Base-by-base conservation (phyloP, 768 basidiomycete genomes). In the Termitomyces sp. region DNA sequence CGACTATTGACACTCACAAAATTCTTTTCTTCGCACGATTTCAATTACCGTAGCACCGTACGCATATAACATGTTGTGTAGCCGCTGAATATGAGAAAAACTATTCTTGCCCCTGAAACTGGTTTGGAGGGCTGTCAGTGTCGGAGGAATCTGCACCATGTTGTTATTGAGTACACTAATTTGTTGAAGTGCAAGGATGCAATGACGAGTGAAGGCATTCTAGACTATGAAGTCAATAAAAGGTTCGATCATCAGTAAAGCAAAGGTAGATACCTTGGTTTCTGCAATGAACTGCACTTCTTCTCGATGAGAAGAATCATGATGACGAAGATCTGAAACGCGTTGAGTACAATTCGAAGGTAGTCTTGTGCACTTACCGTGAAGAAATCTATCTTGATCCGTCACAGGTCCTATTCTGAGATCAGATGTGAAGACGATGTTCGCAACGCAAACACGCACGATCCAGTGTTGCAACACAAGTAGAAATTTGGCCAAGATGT, bases 1-100 rank as follows among this genome's bases (percentile, higher is more conserved):
- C 32, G 0, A 25, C 12, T 56, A 14, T 46, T 7, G 37, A 58
- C 8, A 72, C 87, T 72, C 63, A 89, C 93, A 81, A 72, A 96
- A 97, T 70, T 96, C 93, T 67, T 92, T 92, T 58, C 96, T 80
- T 60, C 96, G 81, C 2, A 96, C 91, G 36, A 98, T 86, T 73
- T 98, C 96, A 17, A 95, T 82, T 9, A 97, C 83, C 0, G 94
- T 94, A 1, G 92, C 91, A 0, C 92, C 91, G 72, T 98, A 98
- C 0, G 92, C 94, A 69, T 94, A 95, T 0, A 96, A 72, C 85
- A 98, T 91, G 59, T 83, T 87, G 70, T 96, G 94, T 47, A 98
- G 77, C 17, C 96, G 82, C 54, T 89, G 85, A 14, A 98, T 89
- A 73, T 98, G 94, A n/a, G 89, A 82, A 70, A 98, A 98, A 61